Percentiles rank a stretch among this genome's conserved stretches.
phyloP scores from a whole-genome alignment of 805 yeast genomes.

The Priceomyces castillae region DNA sequence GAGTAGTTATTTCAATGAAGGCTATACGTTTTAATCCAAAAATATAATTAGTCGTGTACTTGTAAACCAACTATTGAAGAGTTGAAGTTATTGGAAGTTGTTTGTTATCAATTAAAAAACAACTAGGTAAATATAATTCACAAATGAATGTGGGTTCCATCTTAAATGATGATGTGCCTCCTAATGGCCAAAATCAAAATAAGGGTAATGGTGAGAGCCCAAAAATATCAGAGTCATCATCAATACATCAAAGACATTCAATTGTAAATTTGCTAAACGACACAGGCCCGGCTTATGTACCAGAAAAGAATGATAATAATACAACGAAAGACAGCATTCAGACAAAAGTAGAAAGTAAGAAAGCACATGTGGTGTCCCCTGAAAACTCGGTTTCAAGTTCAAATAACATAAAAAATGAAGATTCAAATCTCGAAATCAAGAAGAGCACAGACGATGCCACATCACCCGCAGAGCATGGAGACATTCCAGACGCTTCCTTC shows the following conservation, averaged over 20 bases:
- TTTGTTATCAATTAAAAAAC: too few relatives aligned
- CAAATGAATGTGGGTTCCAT: conserved; percentile 40
- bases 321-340: background rate
- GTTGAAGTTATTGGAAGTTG: background rate
- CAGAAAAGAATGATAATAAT: background rate
- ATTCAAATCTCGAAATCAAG: background rate
- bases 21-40: background rate
- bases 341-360: conserved; percentile 14
- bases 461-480: background rate
- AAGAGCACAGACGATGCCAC: background rate
- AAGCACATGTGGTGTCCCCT: conserved; percentile 1
- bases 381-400: conserved; percentile 4
- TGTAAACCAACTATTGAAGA: background rate
- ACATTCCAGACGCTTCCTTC: background rate
- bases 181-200: conserved; percentile 15
- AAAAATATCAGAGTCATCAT: conserved; percentile 3
- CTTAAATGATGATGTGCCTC: conserved; percentile 33
- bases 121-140: background rate
- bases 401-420: conserved; percentile 5
- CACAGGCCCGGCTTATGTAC: conserved; percentile 7
- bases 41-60: background rate
- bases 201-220: background rate
- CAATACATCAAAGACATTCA: conserved; percentile 25
- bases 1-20: background rate
- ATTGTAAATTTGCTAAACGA: conserved; percentile 29